Base-by-base conservation (phyloP, 495 filamentous ascomycete genomes). In the Annulohypoxylon nitens region DNA sequence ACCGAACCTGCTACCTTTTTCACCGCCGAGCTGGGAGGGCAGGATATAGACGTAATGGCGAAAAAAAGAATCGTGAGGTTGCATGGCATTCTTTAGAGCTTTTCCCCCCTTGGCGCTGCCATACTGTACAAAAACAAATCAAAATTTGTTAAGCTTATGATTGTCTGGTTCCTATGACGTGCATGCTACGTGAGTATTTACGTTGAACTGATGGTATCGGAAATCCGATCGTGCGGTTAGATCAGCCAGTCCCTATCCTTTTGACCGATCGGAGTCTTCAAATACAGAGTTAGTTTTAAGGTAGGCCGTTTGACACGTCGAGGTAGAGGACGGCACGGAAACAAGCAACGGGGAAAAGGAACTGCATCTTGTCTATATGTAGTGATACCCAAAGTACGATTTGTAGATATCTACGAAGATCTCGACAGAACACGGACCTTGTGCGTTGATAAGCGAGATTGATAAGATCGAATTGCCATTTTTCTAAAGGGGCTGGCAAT, bases 111-210 rank as follows among this genome's bases (percentile, higher is more conserved):
- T 74, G 76, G 71, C 66, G 58, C 64, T 59, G 71, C 74, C 69
- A 61, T 66, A 61, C 48, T 79, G 78, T 79, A 79, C 67, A 78
- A 79, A 79, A 79, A 69, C 61, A 62, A 69, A 64, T 61, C 66
- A 67, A 58, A 61, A 69, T 45, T 62, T 64, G 51, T 64, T 48
- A 72, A 76, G 58, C 64, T 64, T 66, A 70, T 69, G 70, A 50
- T 60, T 64, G 47, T 45, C 64, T 51, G 45, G 23, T 61, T 47
- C 10, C 18, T 16, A 20, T 59, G 25, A 16, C 23, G 23, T 41
- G 33, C 9, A 16, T 43, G 14, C 54, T 59, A 30, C 30, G 30
- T 30, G 5, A 6, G 2, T 39, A 34, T 33, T 18, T 18, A 8
- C 36, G 33, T 37, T 12, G 26, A 14, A 20, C 11, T 50, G 48